Conservation (phyloP, 2,329 filamentous ascomycete species). For the Phaeosphaeriaceae sp. region DNA sequence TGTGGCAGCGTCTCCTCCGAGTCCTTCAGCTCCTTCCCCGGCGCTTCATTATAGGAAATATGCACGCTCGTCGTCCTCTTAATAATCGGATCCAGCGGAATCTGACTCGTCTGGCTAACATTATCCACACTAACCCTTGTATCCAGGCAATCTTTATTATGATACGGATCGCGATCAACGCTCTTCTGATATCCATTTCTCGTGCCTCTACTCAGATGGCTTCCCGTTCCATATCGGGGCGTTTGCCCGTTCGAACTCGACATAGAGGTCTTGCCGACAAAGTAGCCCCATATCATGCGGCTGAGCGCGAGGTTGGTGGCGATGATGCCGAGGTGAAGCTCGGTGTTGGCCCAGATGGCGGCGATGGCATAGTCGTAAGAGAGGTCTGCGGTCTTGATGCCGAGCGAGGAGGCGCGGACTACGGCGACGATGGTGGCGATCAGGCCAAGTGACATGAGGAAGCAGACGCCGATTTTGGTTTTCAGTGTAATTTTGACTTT, state of each 20-base stretch:
- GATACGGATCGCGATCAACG: conserved; percentile 3
- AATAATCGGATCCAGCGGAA: conserved; percentile 14
- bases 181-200: conserved; percentile 10
- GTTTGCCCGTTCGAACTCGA: conserved; percentile 3
- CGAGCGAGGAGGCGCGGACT: conserved; percentile 27
- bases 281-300: conserved; percentile 16
- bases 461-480: conserved; percentile 33
- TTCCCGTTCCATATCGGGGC: conserved; percentile 10
- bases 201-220: conserved; percentile 7
- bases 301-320: conserved; percentile 32
- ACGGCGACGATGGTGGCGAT: conserved; percentile 26
- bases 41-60: conserved; percentile 1
- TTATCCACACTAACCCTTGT: conserved; percentile 13
- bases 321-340: conserved; percentile 36
- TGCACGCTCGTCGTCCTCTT: conserved; percentile 15
- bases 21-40: neutral
- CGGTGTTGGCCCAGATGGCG: conserved; percentile 35
- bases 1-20: neutral
- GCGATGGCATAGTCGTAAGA: conserved; percentile 33
- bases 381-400: conserved; percentile 27
- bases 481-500: conserved; percentile 25
- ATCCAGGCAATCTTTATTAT: conserved; percentile 3
- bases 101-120: conserved; percentile 12
- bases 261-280: conserved; percentile 2
- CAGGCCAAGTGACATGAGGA: conserved; percentile 32